Evolutionary conservation across 2,329 filamentous ascomycete species (phyloP), one percentile per base, ranked within the genome.

Genomic region (Coniochaeta sp.): DNA sequence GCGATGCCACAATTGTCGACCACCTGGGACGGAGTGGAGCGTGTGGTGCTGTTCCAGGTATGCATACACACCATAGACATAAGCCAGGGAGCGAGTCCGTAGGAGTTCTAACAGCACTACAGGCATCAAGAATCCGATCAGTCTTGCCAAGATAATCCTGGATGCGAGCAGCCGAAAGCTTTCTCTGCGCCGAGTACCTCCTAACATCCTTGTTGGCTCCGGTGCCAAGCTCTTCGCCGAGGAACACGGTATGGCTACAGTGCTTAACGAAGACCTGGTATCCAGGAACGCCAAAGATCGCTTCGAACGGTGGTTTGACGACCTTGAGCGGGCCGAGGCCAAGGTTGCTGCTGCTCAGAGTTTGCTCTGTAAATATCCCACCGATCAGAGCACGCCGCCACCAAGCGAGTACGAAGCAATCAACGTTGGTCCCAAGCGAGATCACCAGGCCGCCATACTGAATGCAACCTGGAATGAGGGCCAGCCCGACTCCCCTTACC

Each of bases 91-190:
- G 16, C n/a, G 16, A n/a, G 38, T 3, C 16, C 16, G n/a, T 5
- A 16, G 9, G 38, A 26, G 19, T 36, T 36, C 61, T 64, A 34
- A 66, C 26, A 47, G 8, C 24, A 2, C 7, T 52, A 5, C n/a
- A 96, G 92, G 93, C 69, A 87, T 99, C 71, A 93, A 89, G 66
- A 99, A 99, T 66, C 95, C 95, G 0, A 93, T 99, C 40, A 89
- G 87, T 8, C 80, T 97, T 7, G 95, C 95, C 58, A 90, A 93
- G 55, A 73, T 90, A 40, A 86, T 99, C 28, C 85, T 96, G 24
- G 89, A 96, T 60, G 82, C 84, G 61, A 90, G 91, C 60, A 89
- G 84, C 57, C 82, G 86, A 61, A 86, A 89, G 1, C 76, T 98
- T n/a, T 90, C 91, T 8, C 82, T 98, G 57, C 86, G 90, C 59